These are phyloP conservation scores for Penicillium cataractarum DNA, from an alignment of 495 filamentous ascomycete genomes.

Conservation along the genomic window DNA sequence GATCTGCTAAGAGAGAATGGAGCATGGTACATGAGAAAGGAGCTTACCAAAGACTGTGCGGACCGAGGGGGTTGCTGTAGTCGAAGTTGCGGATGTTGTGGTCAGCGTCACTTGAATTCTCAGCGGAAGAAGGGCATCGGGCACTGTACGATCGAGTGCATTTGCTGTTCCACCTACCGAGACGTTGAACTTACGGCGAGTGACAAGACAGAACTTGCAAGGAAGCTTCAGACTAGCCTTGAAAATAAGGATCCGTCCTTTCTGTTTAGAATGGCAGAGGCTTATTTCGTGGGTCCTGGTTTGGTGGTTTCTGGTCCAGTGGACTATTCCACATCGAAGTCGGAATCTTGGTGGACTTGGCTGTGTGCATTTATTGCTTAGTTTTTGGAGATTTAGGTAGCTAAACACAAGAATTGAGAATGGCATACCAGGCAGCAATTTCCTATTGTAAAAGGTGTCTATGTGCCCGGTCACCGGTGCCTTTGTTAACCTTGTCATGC, in stretches of 20 bases:
- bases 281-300: neutral
- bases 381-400: no score
- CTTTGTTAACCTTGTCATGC: neutral
- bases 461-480: neutral
- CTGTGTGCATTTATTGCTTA: neutral
- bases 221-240: neutral
- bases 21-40: constrained; percentile 9
- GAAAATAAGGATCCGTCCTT: neutral
- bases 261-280: neutral
- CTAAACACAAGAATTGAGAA: no score
- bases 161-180: constrained; percentile 9
- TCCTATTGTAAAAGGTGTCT: neutral
- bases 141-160: constrained; percentile 10
- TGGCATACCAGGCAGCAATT: neutral
- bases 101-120: neutral
- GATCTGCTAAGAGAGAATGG: constrained; percentile 6
- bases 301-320: neutral
- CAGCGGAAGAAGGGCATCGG: constrained; percentile 6
- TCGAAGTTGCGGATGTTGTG: constrained; percentile 17
- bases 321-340: neutral
- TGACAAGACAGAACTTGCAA: neutral
- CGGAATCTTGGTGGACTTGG: neutral
- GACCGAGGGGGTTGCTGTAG: constrained; percentile 12
- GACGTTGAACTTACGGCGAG: neutral
- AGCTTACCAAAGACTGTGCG: constrained; percentile 8